A percentile compares a stretch with the other conserved stretches of the same genome.
Conservation (phyloP, 495 filamentous ascomycete genomes). For the Talaromyces borbonicus region DNA sequence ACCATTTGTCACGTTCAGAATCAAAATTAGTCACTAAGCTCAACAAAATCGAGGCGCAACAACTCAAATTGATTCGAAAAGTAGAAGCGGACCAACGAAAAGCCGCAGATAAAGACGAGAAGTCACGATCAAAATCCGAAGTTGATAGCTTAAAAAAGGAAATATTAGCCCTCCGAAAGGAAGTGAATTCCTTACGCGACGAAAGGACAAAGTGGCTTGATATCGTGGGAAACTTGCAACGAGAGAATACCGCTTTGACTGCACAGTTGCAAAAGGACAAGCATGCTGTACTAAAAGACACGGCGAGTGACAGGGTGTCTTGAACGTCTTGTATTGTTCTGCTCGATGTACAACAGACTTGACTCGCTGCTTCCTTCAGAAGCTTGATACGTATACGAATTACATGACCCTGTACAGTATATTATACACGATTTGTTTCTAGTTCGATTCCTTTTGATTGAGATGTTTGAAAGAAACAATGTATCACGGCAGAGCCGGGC, state of each 20-base stretch:
- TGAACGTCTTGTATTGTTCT: no score
- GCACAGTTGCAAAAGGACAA: conserved; percentile 12
- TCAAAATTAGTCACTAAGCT: conserved; percentile 30
- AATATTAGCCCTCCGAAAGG: conserved; percentile 40
- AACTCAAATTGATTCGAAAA: conserved; percentile 33
- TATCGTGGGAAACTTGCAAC: conserved; percentile 54
- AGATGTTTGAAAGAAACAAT: no score
- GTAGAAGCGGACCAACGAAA: conserved; percentile 38
- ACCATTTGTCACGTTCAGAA: conserved; percentile 24
- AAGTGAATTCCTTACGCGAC: conserved; percentile 44
- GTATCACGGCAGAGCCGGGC: no score
- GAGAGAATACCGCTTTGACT: conserved; percentile 45
- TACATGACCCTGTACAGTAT: no score
- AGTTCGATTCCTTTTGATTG: no score
- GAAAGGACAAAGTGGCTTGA: conserved; percentile 54
- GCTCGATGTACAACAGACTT: no score
- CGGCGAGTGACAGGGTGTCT: no score
- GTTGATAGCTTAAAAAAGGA: conserved; percentile 46
- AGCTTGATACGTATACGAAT: no score
- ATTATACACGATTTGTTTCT: no score
- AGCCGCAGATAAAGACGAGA: conserved; percentile 52
- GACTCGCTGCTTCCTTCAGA: no score
- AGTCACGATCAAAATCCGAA: conserved; percentile 31
- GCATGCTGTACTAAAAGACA: not conserved
- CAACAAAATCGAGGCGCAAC: conserved; percentile 27